A percentile compares a stretch with the other conserved stretches of the same genome.
Evolutionary conservation across 2,329 filamentous ascomycete genomes (phyloP).

Genomic region (Penicillium hesseltinei): DNA sequence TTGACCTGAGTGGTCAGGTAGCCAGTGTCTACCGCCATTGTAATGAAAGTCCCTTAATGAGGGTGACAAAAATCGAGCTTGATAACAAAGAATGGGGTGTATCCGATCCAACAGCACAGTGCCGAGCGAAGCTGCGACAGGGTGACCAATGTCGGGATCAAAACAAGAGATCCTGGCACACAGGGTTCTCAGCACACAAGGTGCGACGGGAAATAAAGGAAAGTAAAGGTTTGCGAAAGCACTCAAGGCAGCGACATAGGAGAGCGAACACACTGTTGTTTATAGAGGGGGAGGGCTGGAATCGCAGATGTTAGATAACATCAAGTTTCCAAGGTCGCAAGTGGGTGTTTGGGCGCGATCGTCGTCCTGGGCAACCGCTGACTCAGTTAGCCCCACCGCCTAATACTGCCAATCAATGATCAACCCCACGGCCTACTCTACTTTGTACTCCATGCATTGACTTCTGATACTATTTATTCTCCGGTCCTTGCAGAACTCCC

Average conservation of each 20-base stretch:
- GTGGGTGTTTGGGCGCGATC: conserved; percentile 34
- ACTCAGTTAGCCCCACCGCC: conserved; percentile 31
- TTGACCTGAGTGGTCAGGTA: conserved; percentile 95
- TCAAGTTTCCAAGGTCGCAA: conserved; percentile 16
- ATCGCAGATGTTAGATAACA: conserved; percentile 27
- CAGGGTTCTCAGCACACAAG: conserved; percentile 17
- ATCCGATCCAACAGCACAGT: conserved; percentile 15
- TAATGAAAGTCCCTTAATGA: conserved; percentile 11
- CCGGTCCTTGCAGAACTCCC: conserved; percentile 13
- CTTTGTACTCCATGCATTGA: conserved; percentile 4
- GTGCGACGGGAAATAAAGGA: conserved; percentile 21
- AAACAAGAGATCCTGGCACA: conserved; percentile 20
- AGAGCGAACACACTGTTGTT: conserved; percentile 17
- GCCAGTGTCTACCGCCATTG: conserved; percentile 74
- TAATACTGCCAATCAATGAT: conserved; percentile 27
- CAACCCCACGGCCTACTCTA: conserved; percentile 25
- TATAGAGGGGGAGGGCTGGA: conserved; percentile 23
- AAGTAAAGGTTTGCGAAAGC: conserved; percentile 11
- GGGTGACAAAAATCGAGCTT: conserved; percentile 3
- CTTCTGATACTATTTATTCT: conserved; percentile 1
- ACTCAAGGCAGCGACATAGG: conserved; percentile 23
- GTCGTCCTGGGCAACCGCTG: conserved; percentile 37
- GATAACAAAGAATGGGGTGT: conserved; percentile 16
- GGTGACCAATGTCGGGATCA: conserved; percentile 16
- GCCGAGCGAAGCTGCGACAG: conserved; percentile 17